These are phyloP conservation scores for Aspergillus affinis DNA, from an alignment of 495 filamentous ascomycete genomes.

Conservation along the genomic window DNA sequence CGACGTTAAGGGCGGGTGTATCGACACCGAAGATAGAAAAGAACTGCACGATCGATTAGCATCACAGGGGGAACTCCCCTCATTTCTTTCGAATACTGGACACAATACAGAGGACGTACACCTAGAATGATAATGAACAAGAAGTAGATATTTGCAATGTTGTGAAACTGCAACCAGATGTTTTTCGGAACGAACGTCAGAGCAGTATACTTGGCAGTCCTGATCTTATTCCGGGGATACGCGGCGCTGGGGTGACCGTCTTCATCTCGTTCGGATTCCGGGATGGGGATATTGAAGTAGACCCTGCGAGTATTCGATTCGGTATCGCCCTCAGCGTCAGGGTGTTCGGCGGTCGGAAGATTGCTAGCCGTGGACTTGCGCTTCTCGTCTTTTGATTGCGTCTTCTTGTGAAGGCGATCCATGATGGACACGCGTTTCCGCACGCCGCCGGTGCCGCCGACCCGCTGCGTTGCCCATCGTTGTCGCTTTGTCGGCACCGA, in stretches of 20 bases:
- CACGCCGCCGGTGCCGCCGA: conserved; percentile 67
- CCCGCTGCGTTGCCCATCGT: conserved; percentile 91
- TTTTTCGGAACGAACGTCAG: conserved; percentile 98
- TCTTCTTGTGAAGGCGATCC: conserved; percentile 68
- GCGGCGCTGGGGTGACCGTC: conserved; percentile 68
- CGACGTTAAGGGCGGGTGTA: conserved; percentile 86
- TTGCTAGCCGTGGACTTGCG: conserved; percentile 52
- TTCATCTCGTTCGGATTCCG: conserved; percentile 75
- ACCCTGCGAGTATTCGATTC: conserved; percentile 49
- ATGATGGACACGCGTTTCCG: conserved; percentile 84
- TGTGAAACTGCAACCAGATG: conserved; percentile 95
- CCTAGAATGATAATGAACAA: conserved; percentile 91
- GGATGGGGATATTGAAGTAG: conserved; percentile 86
- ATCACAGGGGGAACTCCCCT: background rate
- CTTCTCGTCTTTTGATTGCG: conserved; percentile 61
- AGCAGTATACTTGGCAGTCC: conserved; percentile 95
- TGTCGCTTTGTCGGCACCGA: conserved; percentile 67
- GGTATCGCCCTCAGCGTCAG: conserved; percentile 37
- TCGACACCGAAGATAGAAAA: conserved; percentile 93
- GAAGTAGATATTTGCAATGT: conserved; percentile 98
- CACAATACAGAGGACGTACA: conserved; percentile 45
- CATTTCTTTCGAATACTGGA: background rate
- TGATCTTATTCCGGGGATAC: conserved; percentile 92
- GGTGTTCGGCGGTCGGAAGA: conserved; percentile 37
- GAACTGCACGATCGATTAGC: conserved; percentile 55